Evolutionary conservation across 2,329 filamentous ascomycete species (phyloP), one percentile per base, ranked within the genome.

Genomic region (Claviceps paspali): DNA sequence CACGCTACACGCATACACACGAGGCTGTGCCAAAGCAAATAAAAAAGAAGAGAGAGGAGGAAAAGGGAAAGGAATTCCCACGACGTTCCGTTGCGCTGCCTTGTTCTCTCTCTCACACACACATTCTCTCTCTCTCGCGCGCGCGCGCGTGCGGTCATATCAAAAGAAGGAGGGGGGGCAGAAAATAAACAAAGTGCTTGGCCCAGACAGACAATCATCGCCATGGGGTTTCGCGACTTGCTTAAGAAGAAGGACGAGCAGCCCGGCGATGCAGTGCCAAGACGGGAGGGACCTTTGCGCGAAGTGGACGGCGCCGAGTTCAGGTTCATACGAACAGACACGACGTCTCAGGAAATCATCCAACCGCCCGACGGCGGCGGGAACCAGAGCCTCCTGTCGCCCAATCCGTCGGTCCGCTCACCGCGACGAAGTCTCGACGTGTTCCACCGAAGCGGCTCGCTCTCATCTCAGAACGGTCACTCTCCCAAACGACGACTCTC

Each of bases 301-400:
- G 54, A 49, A 38, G 53, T 63, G 29, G 52, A 43, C 40, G 54
- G 65, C 2, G 77, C 80, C 40, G 76, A 82, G 47, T 85, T 95
- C 62, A 84, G 70, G 44, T 85, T 95, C 61, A 70, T 91, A 51
- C 79, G 86, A 43, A 80, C 83, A 45, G 88, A 93, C 52, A 94
- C 87, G 1, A 62, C 76, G 45, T 76, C 79, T 2, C 73, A 86
- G 53, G 85, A 95, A 56, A 64, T 80, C 46, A 83, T 94, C 54
- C 66, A 75, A 39, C 82, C 83, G 9, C 81, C 85, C 6, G 55
- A 44, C 33, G 33, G 43, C 27, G 47, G 49, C 39, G 10, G 49
- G 36, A 51, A 55, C 42, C 47, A 54, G 41, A 50, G 53, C 48
- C 43, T 53, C 32, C 49, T 56, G 26, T 45, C 50, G n/a, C 42